phyloP scores from a whole-genome alignment of 306 rosid genomes.

The Coriaria nepalensis region DNA sequence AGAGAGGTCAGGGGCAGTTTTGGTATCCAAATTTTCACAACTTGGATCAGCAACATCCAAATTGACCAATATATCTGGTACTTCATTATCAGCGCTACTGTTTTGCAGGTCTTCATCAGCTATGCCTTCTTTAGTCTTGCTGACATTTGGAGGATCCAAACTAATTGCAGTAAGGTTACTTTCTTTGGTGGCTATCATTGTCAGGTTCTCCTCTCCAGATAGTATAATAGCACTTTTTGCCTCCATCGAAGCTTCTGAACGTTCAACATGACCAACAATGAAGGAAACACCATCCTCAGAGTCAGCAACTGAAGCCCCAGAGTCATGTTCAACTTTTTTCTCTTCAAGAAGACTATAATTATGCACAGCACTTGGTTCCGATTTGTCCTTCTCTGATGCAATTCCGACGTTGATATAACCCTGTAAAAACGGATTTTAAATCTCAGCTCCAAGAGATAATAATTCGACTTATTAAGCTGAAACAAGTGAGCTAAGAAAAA shows the following conservation, averaged over 20 bases:
- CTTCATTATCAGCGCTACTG: constrained; percentile 22
- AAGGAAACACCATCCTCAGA: constrained; percentile 93
- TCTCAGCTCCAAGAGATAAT: constrained; percentile 1
- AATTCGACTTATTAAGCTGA: constrained; percentile 1
- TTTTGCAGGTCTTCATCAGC: constrained; percentile 22
- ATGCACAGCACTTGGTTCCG: constrained; percentile 33
- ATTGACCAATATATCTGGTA: constrained; percentile 16
- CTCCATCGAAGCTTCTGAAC: constrained; percentile 30
- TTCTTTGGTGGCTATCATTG: constrained; percentile 29
- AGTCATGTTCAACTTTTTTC: constrained; percentile 40
- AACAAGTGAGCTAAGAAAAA: constrained; percentile 8
- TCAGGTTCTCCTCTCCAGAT: constrained; percentile 18
- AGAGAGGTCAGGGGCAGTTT: constrained; percentile 23
- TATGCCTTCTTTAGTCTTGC: constrained; percentile 26
- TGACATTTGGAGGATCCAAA: constrained; percentile 20
- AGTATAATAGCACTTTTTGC: constrained; percentile 14
- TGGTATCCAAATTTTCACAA: constrained; percentile 23
- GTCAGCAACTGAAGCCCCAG: constrained; percentile 59
- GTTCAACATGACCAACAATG: constrained; percentile 58
- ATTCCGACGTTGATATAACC: constrained; percentile 94
- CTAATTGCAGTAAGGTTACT: constrained; percentile 10
- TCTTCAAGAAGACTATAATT: constrained; percentile 52
- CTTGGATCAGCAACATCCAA: constrained; percentile 24
- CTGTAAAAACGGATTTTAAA: constrained; percentile 36
- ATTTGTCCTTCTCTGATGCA: constrained; percentile 69